Percentiles rank a stretch among this genome's conserved stretches.
Evolutionary conservation across 805 yeast genomes (phyloP).

Genomic region (Yamadazyma akitaensis): DNA sequence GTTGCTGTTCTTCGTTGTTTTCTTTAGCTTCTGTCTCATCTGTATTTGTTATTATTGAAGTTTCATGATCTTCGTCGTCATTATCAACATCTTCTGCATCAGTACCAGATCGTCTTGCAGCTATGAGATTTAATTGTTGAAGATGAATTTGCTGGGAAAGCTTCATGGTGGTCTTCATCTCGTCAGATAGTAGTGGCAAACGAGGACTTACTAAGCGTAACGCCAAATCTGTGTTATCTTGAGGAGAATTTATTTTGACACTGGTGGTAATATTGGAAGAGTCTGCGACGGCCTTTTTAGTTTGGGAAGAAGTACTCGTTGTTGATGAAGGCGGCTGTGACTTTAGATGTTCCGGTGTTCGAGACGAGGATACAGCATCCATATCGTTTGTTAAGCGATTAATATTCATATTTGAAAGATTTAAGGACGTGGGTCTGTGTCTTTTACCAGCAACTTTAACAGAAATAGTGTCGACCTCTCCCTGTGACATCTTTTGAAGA

Average conservation of each 20-base stretch:
- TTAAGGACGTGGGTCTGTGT: conserved; percentile 15
- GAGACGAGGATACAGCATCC: neutral
- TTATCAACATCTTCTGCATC: conserved; percentile 1
- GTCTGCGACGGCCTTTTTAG: neutral
- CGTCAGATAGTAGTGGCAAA: conserved; percentile 25
- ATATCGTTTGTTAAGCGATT: conserved; percentile 2
- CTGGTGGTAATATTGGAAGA: neutral
- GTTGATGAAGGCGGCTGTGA: neutral
- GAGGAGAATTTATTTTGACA: neutral
- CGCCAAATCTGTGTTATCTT: conserved; percentile 21
- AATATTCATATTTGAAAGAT: conserved; percentile 10
- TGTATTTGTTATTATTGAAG: neutral
- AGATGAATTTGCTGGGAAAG: conserved; percentile 30
- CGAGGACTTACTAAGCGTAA: conserved; percentile 35
- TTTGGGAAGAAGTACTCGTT: neutral
- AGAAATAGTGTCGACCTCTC: conserved; percentile 11
- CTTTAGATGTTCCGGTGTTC: neutral
- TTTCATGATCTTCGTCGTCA: conserved; percentile 4
- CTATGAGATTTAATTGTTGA: conserved; percentile 31
- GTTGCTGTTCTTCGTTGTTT: neutral
- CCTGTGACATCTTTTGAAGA: conserved; percentile 9
- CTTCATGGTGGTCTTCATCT: conserved; percentile 31
- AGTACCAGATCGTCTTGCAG: conserved; percentile 18
- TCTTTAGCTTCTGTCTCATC: neutral
- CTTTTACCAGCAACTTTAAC: conserved; percentile 5